Conservation (phyloP, 768 basidiomycete species). For the Termitomyces sp. region DNA sequence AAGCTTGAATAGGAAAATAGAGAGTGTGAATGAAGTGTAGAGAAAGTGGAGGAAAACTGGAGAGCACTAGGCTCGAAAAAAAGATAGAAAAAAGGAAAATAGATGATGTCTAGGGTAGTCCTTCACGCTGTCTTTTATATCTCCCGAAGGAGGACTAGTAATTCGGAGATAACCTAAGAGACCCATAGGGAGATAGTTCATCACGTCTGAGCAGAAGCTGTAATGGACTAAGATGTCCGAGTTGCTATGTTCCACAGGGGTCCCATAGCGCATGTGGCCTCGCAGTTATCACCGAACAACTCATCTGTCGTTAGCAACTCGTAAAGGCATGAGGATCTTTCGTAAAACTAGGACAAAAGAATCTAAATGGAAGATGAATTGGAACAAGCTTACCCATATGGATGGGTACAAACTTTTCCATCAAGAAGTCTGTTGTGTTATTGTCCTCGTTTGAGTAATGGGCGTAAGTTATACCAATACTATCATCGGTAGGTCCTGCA, state of each 20-base stretch:
- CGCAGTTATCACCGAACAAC: too few relatives aligned
- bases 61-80: conserved; percentile 1
- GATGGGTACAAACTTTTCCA: background rate
- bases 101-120: background rate
- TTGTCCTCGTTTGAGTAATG: background rate
- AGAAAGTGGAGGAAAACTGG: background rate
- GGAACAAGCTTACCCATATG: too few relatives aligned
- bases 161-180: background rate
- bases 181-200: background rate
- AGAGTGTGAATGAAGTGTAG: background rate
- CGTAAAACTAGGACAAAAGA: background rate
- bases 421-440: background rate
- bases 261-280: background rate
- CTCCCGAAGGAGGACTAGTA: background rate
- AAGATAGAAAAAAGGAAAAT: background rate
- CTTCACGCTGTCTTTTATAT: background rate
- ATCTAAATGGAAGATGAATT: background rate
- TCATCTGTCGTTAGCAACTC: background rate
- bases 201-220: background rate
- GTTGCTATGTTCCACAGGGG: background rate
- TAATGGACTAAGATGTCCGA: too few relatives aligned
- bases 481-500: background rate
- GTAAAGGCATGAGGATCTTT: background rate
- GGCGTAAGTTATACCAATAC: too few relatives aligned
- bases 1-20: background rate